Conservation (phyloP, 345 rosid genomes). For the Acer saccharum region DNA sequence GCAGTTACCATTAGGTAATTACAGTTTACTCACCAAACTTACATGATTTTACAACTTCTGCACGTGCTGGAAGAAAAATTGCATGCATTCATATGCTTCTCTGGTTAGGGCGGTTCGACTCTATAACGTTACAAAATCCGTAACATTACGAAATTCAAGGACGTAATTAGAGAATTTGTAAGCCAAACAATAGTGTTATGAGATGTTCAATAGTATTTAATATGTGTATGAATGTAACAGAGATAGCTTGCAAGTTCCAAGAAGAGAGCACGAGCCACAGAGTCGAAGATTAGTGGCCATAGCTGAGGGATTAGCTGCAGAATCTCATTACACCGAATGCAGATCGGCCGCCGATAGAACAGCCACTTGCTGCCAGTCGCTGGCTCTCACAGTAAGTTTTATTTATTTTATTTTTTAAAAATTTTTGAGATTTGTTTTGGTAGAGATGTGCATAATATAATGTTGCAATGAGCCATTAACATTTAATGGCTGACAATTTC, state of each 20-base stretch:
- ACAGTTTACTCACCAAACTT: not conserved
- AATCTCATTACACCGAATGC: conserved; percentile 41
- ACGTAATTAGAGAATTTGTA: no score
- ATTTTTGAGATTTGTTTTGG: not conserved
- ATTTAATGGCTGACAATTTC: conserved; percentile 10
- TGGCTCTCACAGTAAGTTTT: conserved; percentile 70
- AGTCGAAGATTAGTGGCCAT: conserved; percentile 21
- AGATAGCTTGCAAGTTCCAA: conserved; percentile 52
- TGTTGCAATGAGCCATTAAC: not conserved
- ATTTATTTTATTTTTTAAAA: no score
- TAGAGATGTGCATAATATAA: not conserved
- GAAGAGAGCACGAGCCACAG: conserved; percentile 34
- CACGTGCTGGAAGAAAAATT: not conserved
- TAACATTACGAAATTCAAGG: no score
- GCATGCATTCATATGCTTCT: not conserved
- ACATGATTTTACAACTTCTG: conserved; percentile 10
- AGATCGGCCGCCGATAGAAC: conserved; percentile 48
- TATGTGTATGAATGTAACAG: conserved; percentile 30
- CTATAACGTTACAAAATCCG: no score
- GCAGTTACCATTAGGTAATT: conserved; percentile 65
- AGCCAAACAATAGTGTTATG: no score
- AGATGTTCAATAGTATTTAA: not conserved
- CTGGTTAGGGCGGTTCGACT: no score
- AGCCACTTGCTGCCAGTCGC: conserved; percentile 55
- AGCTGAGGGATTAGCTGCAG: conserved; percentile 33